Evolutionary conservation across 441 rosid genomes (phyloP).

Genomic region (Croton setiger): DNA sequence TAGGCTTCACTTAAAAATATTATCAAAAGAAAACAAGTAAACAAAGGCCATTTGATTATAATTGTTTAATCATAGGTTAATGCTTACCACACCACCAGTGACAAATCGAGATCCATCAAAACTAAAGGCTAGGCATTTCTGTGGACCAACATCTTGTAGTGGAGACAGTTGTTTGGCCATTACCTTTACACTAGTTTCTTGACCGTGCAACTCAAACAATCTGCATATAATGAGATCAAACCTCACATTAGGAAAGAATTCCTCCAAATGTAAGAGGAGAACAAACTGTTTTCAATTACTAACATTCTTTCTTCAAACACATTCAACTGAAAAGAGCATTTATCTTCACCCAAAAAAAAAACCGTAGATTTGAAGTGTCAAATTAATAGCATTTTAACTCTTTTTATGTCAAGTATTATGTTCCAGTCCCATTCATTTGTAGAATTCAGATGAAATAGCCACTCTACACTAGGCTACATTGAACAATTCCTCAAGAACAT

Average conservation of each 20-base stretch:
- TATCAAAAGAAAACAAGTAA: not conserved
- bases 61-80: conserved; percentile 4
- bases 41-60: not conserved
- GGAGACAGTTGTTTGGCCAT: conserved; percentile 54
- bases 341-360: not conserved
- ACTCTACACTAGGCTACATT: not conserved
- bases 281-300: not conserved
- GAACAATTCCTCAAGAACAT: not conserved
- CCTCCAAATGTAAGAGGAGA: not conserved
- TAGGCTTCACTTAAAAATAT: not conserved
- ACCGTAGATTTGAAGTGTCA: not conserved
- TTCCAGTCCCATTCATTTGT: not conserved
- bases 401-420: not conserved
- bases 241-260: not conserved
- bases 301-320: conserved; percentile 2
- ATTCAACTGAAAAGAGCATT: not conserved
- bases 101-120: conserved; percentile 92
- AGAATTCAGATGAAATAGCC: not conserved
- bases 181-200: conserved; percentile 43
- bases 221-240: conserved; percentile 37
- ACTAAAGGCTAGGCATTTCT: conserved; percentile 83
- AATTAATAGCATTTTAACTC: not conserved
- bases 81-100: conserved; percentile 79
- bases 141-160: conserved; percentile 64
- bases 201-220: conserved; percentile 61